These are phyloP conservation scores for Hemisphaericaspora xylofermentans DNA, from an alignment of 1,139 yeast genomes.

Conservation along the genomic window DNA sequence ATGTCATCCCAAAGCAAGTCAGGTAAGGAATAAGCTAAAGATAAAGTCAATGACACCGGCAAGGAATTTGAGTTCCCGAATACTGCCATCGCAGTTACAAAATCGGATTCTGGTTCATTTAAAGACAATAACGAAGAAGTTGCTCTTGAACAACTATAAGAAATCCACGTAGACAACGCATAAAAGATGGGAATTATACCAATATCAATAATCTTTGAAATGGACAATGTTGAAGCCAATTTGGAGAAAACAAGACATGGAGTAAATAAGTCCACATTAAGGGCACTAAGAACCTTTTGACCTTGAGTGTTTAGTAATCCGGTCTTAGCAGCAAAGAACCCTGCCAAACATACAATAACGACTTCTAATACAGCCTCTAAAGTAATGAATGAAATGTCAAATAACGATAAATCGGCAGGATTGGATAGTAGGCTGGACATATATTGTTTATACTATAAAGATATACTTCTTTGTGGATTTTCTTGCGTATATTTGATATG, in stretches of 20 bases:
- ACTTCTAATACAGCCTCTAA: constrained; percentile 80
- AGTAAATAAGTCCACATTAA: constrained; percentile 79
- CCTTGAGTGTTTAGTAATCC: constrained; percentile 60
- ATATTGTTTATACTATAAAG: not conserved
- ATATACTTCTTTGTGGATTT: not conserved
- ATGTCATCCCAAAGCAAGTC: constrained; percentile 74
- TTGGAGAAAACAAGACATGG: constrained; percentile 83
- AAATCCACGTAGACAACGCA: constrained; percentile 61
- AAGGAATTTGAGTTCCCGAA: constrained; percentile 81
- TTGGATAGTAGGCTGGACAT: constrained; percentile 1
- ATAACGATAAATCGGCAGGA: constrained; percentile 35
- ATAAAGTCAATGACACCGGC: constrained; percentile 74
- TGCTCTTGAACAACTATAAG: constrained; percentile 53
- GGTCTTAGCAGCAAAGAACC: constrained; percentile 64
- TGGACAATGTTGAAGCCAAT: constrained; percentile 70
- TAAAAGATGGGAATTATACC: constrained; percentile 73
- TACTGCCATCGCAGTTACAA: constrained; percentile 86
- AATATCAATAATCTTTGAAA: constrained; percentile 66
- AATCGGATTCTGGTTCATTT: constrained; percentile 67
- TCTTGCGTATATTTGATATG: too few species aligned
- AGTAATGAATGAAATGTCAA: constrained; percentile 60
- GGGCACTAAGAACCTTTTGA: constrained; percentile 62
- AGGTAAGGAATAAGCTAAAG: constrained; percentile 71
- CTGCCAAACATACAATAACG: constrained; percentile 68
- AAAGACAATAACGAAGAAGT: constrained; percentile 49